These are phyloP conservation scores for Trifolium fragiferum DNA, from an alignment of 306 rosid genomes.

Conservation along the genomic window DNA sequence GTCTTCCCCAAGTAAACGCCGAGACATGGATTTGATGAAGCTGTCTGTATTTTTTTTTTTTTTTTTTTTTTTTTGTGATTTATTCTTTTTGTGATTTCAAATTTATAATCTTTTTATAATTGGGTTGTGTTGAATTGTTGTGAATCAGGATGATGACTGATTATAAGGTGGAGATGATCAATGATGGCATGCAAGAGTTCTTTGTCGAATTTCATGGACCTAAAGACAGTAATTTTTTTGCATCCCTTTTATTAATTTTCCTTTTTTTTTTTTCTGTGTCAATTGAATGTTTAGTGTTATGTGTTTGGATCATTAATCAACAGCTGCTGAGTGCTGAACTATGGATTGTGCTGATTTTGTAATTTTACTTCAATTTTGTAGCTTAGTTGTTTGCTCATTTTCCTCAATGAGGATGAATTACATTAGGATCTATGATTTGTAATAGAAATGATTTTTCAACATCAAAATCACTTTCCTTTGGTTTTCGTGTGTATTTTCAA, in stretches of 20 bases:
- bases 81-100: not conserved
- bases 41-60: conserved; percentile 54
- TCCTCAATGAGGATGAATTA: conserved; percentile 36
- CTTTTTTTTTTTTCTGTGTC: not conserved
- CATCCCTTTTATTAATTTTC: not conserved
- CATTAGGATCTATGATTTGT: conserved; percentile 34
- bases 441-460: not conserved
- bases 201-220: conserved; percentile 83
- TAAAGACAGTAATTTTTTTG: conserved; percentile 63
- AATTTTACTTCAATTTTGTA: conserved; percentile 38
- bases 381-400: conserved; percentile 36
- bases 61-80: no score
- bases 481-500: not conserved
- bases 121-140: conserved; percentile 39
- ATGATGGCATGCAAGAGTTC: conserved; percentile 81
- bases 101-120: conserved; percentile 29
- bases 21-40: conserved; percentile 94
- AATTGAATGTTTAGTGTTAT: conserved; percentile 19
- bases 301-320: conserved; percentile 36
- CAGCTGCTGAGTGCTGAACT: conserved; percentile 38
- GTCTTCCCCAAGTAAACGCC: conserved; percentile 90
- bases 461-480: not conserved
- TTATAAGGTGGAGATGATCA: conserved; percentile 81
- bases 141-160: conserved; percentile 90
- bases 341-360: conserved; percentile 33